Evolutionary conservation across 352 stramenopile species (phyloP).

Genomic region (Globisporangium perplexum): DNA sequence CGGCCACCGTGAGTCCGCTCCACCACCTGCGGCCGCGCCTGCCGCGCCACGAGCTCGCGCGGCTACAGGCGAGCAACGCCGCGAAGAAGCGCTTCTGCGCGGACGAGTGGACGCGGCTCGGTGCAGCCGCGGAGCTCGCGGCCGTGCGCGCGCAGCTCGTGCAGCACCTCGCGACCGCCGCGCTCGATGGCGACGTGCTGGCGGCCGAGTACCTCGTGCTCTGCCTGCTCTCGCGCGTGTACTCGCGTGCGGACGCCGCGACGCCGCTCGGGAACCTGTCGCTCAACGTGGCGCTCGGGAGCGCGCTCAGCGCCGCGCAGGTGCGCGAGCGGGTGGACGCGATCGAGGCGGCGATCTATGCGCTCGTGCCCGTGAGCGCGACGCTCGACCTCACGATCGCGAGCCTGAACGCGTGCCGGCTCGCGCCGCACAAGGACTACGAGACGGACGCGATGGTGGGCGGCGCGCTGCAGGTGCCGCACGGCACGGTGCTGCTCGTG

Average conservation of each 20-base stretch:
- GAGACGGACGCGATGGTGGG: slow-evolving; percentile 47
- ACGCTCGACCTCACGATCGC: slow-evolving; percentile 55
- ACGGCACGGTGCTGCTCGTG: slow-evolving; percentile 58
- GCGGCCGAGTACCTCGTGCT: slow-evolving; percentile 71
- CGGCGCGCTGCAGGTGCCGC: slow-evolving; percentile 56
- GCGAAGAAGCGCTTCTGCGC: slow-evolving; percentile 27
- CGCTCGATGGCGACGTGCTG: slow-evolving; percentile 36
- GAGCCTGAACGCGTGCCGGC: slow-evolving; percentile 49
- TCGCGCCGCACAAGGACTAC: slow-evolving; percentile 77
- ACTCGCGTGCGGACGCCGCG: slow-evolving; percentile 48
- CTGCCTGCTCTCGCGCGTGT: slow-evolving; percentile 66
- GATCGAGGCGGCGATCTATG: slow-evolving; percentile 26
- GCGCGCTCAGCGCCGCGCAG: neutral
- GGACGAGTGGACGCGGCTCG: slow-evolving; percentile 25
- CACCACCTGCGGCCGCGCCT: slow-evolving; percentile 52
- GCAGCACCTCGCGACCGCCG: slow-evolving; percentile 30
- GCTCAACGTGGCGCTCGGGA: slow-evolving; percentile 47
- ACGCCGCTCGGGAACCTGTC: slow-evolving; percentile 71
- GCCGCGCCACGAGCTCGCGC: slow-evolving; percentile 19
- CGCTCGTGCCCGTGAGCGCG: slow-evolving; percentile 50
- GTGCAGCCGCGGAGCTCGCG: slow-evolving; percentile 8
- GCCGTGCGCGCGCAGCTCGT: slow-evolving; percentile 34
- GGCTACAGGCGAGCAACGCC: slow-evolving; percentile 29
- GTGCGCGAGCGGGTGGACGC: slow-evolving; percentile 15
- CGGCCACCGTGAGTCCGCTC: slow-evolving; percentile 23